Evolutionary conservation across 2,329 filamentous ascomycete genomes (phyloP), one percentile per base, ranked within the genome.

Genomic region (Penicillium corylophilum): DNA sequence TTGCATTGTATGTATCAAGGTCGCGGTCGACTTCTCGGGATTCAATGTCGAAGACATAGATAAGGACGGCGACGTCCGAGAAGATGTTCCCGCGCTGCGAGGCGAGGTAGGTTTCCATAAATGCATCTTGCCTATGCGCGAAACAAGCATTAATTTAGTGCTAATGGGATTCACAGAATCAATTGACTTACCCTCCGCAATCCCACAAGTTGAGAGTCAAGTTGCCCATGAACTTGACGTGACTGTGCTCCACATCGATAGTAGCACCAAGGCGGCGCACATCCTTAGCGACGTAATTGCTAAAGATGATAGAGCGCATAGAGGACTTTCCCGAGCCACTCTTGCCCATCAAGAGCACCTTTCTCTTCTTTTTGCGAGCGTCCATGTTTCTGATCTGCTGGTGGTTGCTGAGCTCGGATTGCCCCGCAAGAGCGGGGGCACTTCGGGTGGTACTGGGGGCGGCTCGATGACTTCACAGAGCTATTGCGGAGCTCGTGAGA

Each of bases 21-120:
- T 99, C 94, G 64, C 90, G 88, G 56, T 94, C 89, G 64, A 96
- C 90, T 71, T 97, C 94, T 69, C 91, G 88, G 16, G 90, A 95
- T 72, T 97, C 94, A 61, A 97, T 95, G 71, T 99, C 94, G 75
- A 99, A 99, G 72, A 99, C 94, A 77, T 99, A 99, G 73, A 99
- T 97, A 52, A 99, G 83, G 46, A 97, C 94, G 45, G 92, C 93
- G 55, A 96, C 94, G 70, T 94, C 93, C 67, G 87, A 90, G 77
- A 99, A 99, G 72, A 99, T 93, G 74, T 97, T 94, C 50, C 90
- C 87, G 54, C 94, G 89, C 76, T 97, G 94, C 66, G 95, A 90
- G 15, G 89, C 92, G 55, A 99, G 87, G 77, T 97, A 99, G 72
- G 95, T 96, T 70, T 97, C 94, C 81, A 96, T 96, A 70, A 99